These are phyloP conservation scores for Cystobasidium onofrii DNA, from an alignment of 768 basidiomycete species.

Conservation along the genomic window DNA sequence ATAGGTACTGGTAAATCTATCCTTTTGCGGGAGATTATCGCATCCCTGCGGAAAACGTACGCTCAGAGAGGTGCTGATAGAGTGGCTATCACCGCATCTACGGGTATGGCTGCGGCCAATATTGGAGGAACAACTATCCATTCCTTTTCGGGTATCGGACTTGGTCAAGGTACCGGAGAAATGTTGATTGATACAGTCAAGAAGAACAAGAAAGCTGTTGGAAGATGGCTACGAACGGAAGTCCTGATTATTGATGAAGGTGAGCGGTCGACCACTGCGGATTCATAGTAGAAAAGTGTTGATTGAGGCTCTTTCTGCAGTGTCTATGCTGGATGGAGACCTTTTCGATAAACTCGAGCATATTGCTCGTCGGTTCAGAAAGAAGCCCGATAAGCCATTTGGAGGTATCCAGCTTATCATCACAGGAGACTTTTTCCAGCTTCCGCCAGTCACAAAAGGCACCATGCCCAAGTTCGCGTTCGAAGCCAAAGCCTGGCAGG, in stretches of 20 bases:
- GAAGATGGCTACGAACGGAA: constrained; percentile 74
- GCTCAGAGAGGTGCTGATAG: constrained; percentile 43
- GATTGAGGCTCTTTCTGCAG: constrained; percentile 48
- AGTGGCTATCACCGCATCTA: constrained; percentile 89
- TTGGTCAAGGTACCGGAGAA: constrained; percentile 62
- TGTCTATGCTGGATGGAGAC: constrained; percentile 46
- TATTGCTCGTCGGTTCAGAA: constrained; percentile 43
- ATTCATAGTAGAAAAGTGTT: neutral
- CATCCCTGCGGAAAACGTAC: constrained; percentile 56
- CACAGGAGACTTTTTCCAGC: constrained; percentile 48
- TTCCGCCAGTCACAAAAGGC: constrained; percentile 47
- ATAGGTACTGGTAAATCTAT: constrained; percentile 43
- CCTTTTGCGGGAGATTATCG: constrained; percentile 44
- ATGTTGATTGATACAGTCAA: constrained; percentile 59
- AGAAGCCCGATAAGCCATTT: constrained; percentile 47
- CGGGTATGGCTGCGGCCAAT: constrained; percentile 95
- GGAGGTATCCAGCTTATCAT: constrained; percentile 51
- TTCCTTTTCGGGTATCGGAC: constrained; percentile 88
- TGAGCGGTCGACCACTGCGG: constrained; percentile 45
- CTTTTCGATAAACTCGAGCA: constrained; percentile 46
- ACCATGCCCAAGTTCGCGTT: constrained; percentile 76
- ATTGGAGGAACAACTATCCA: constrained; percentile 94
- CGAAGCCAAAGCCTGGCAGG: constrained; percentile 70
- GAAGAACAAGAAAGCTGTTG: constrained; percentile 67
- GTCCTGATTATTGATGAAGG: constrained; percentile 84